These are phyloP conservation scores for Spiromastix sp. DNA, from an alignment of 2,329 filamentous ascomycete species.

Conservation along the genomic window DNA sequence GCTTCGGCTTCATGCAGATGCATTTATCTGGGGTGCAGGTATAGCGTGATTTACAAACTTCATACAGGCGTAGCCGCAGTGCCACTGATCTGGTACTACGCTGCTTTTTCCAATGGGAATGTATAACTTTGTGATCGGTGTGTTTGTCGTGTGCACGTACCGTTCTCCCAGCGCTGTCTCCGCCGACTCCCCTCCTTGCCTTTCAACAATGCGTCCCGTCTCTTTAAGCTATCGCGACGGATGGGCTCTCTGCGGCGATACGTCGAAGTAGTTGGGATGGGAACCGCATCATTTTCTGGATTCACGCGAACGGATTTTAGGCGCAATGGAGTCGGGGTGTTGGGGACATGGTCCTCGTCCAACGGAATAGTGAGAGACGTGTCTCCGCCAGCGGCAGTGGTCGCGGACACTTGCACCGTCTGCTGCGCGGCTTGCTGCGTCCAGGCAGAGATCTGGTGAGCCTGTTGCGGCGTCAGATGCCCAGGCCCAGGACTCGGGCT, in stretches of 20 bases:
- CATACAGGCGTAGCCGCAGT: not conserved
- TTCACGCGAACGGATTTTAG: constrained; percentile 5
- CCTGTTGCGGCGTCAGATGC: constrained; percentile 26
- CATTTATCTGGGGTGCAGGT: not conserved
- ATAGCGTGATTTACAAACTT: no score
- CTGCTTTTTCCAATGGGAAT: no score
- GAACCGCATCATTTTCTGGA: not conserved
- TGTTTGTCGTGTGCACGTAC: no score
- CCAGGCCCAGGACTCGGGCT: constrained; percentile 14
- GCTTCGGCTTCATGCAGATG: not conserved
- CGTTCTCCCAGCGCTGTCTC: constrained; percentile 89
- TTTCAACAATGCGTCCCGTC: constrained; percentile 68
- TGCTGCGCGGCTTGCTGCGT: constrained; percentile 38
- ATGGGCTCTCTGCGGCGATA: constrained; percentile 14
- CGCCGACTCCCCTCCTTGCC: constrained; percentile 85
- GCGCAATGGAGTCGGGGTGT: constrained; percentile 22
- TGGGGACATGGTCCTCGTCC: constrained; percentile 42
- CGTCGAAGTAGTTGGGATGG: not conserved
- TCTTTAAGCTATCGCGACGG: constrained; percentile 41
- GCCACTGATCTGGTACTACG: no score
- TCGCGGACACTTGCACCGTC: constrained; percentile 20
- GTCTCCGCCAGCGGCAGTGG: constrained; percentile 21
- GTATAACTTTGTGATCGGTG: no score
- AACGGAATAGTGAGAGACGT: constrained; percentile 64
- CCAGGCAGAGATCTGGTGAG: constrained; percentile 58